A percentile compares a stretch with the other conserved stretches of the same genome.
phyloP scores from a whole-genome alignment of 208 protist species.

The Herpetomonas tarakana region DNA sequence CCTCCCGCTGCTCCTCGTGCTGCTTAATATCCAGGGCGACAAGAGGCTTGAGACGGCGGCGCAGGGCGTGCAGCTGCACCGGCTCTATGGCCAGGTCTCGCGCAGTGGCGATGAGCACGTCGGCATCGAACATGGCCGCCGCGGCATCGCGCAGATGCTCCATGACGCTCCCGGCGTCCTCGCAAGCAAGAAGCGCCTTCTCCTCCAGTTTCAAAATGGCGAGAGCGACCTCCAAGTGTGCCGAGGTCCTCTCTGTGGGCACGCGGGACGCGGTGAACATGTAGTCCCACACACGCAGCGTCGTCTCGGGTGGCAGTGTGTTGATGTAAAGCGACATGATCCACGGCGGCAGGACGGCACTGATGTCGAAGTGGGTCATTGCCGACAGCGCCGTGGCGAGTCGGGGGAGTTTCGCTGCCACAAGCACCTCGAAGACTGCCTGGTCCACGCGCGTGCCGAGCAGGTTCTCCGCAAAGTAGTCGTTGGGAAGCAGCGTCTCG shows the following conservation, averaged over 20 bases:
- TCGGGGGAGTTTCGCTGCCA: conserved; percentile 40
- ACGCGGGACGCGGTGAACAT: conserved; percentile 27
- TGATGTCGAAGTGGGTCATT: conserved; percentile 38
- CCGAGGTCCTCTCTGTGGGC: conserved; percentile 17
- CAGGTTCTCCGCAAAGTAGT: conserved; percentile 62
- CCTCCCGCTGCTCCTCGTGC: conserved; percentile 13
- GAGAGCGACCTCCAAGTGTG: conserved; percentile 48
- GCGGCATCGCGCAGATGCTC: conserved; percentile 22
- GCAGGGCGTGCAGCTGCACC: conserved; percentile 33
- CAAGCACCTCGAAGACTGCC: conserved; percentile 34
- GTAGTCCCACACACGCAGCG: conserved; percentile 64
- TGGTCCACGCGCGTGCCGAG: conserved; percentile 70
- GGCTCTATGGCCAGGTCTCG: conserved; percentile 19
- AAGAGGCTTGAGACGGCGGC: conserved; percentile 19
- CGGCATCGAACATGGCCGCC: conserved; percentile 32
- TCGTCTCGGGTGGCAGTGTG: conserved; percentile 46
- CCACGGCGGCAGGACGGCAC: conserved; percentile 55
- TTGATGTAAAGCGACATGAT: conserved; percentile 71
- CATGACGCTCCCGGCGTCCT: conserved; percentile 40
- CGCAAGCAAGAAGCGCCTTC: conserved; percentile 16
- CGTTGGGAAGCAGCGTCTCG: conserved; percentile 66
- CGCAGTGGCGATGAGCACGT: conserved; percentile 25
- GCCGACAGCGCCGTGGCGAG: conserved; percentile 29
- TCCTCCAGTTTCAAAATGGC: conserved; percentile 50
- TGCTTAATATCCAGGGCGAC: conserved; percentile 24